A percentile compares a stretch with the other conserved stretches of the same genome.
These are phyloP conservation scores for Hyaloscypha variabilis DNA, from an alignment of 495 filamentous ascomycete species.

Conservation along the genomic window DNA sequence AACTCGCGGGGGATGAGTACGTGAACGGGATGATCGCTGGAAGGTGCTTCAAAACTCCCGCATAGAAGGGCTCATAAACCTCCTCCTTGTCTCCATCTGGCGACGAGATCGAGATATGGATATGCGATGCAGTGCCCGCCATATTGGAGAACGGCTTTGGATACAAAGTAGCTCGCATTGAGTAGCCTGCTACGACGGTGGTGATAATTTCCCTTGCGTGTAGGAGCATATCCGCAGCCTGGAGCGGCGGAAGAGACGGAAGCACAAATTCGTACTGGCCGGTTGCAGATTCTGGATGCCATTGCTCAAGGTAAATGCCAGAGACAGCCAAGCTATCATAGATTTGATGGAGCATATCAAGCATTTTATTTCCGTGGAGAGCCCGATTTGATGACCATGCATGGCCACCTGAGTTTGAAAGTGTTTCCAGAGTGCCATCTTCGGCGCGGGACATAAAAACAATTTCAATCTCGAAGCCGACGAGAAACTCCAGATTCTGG, in stretches of 20 bases:
- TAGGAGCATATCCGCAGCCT: slow-evolving; percentile 72
- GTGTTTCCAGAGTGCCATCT: slow-evolving; percentile 31
- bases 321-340: slow-evolving; percentile 55
- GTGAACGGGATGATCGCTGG: slow-evolving; percentile 67
- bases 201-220: slow-evolving; percentile 72
- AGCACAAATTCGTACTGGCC: slow-evolving; percentile 87
- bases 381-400: slow-evolving; percentile 63
- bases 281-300: slow-evolving; percentile 74
- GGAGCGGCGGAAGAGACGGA: slow-evolving; percentile 61
- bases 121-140: slow-evolving; percentile 67
- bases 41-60: slow-evolving; percentile 66
- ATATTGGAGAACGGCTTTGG: slow-evolving; percentile 67
- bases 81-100: slow-evolving; percentile 35
- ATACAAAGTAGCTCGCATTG: slow-evolving; percentile 73
- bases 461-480: slow-evolving; percentile 87
- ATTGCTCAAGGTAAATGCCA: slow-evolving; percentile 70
- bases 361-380: slow-evolving; percentile 53
- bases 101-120: slow-evolving; percentile 65
- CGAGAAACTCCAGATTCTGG: slow-evolving; percentile 51
- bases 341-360: slow-evolving; percentile 67
- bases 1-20: slow-evolving; percentile 60
- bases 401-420: slow-evolving; percentile 44
- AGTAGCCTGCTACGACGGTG: slow-evolving; percentile 56
- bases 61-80: slow-evolving; percentile 58
- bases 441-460: slow-evolving; percentile 57